Evolutionary conservation across 345 rosid genomes (phyloP).

Genomic region (Rhodamnia argentea): DNA sequence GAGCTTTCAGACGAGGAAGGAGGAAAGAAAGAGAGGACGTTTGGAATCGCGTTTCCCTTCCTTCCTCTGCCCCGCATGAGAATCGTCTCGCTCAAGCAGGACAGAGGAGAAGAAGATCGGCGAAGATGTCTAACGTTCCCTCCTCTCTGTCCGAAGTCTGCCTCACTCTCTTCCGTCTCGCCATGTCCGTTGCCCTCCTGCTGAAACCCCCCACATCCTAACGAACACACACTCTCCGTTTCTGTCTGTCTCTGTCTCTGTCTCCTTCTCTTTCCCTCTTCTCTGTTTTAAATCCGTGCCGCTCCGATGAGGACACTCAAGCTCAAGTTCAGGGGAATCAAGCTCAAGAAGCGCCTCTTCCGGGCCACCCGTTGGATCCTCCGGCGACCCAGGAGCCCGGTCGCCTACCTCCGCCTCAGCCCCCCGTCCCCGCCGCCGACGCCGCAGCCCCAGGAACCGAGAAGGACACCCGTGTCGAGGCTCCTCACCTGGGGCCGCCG

Average conservation of each 20-base stretch:
- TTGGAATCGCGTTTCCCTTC: background rate
- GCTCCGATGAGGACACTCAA: background rate
- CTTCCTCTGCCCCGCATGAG: background rate
- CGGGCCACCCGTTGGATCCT: conserved; percentile 47
- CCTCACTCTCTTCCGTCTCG: conserved; percentile 16
- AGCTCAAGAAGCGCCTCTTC: conserved; percentile 36
- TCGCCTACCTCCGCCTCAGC: conserved; percentile 15
- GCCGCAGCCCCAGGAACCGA: background rate
- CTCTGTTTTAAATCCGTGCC: background rate
- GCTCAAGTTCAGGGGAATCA: conserved; percentile 60
- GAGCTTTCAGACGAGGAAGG: background rate
- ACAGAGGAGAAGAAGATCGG: background rate
- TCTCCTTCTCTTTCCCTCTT: background rate
- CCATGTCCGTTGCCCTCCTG: conserved; percentile 49
- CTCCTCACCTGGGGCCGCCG: conserved; percentile 57
- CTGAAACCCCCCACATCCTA: background rate
- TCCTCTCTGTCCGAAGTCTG: conserved; percentile 3
- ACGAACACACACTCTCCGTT: background rate
- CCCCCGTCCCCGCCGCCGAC: background rate
- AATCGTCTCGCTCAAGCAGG: background rate
- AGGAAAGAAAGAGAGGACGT: background rate
- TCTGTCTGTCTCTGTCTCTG: background rate
- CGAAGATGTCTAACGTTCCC: conserved; percentile 4
- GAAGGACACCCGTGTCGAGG: conserved; percentile 22
- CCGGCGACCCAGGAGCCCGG: conserved; percentile 12